Evolutionary conservation across 1,139 yeast species (phyloP).

Genomic region (Lodderomyces theae): DNA sequence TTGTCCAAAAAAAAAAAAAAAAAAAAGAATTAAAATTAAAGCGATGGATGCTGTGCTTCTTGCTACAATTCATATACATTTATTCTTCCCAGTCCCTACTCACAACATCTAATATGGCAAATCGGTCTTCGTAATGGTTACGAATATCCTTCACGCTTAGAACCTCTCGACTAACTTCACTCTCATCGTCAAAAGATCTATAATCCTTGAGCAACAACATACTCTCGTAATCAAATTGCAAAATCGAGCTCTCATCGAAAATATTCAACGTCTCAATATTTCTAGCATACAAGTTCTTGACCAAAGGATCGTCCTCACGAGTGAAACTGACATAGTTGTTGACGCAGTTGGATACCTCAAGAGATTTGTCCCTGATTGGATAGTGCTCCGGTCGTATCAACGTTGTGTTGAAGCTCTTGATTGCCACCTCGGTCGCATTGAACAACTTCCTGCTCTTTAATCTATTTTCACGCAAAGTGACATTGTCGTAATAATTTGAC

Average conservation of each 20-base stretch:
- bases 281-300: conserved; percentile 23
- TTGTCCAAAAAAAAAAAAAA: not conserved
- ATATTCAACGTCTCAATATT: conserved; percentile 30
- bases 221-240: conserved; percentile 27
- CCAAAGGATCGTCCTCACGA: conserved; percentile 25
- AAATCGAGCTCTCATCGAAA: conserved; percentile 18
- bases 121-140: conserved; percentile 18
- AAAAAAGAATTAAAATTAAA: conserved; percentile 1
- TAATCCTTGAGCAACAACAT: conserved; percentile 29
- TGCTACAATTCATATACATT: no score
- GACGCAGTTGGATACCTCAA: not conserved
- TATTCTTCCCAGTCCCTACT: not conserved
- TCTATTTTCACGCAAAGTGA: conserved; percentile 13
- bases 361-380: conserved; percentile 18
- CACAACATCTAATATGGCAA: not conserved
- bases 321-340: conserved; percentile 14
- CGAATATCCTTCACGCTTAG: conserved; percentile 13
- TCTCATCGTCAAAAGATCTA: conserved; percentile 19
- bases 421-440: conserved; percentile 23
- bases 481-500: conserved; percentile 17
- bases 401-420: conserved; percentile 26
- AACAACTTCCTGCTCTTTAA: conserved; percentile 18
- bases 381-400: conserved; percentile 34
- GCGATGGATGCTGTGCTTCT: no score
- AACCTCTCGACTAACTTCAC: conserved; percentile 3